Base-by-base conservation (phyloP, 2,329 filamentous ascomycete genomes). In the Fusarium nodosum region DNA sequence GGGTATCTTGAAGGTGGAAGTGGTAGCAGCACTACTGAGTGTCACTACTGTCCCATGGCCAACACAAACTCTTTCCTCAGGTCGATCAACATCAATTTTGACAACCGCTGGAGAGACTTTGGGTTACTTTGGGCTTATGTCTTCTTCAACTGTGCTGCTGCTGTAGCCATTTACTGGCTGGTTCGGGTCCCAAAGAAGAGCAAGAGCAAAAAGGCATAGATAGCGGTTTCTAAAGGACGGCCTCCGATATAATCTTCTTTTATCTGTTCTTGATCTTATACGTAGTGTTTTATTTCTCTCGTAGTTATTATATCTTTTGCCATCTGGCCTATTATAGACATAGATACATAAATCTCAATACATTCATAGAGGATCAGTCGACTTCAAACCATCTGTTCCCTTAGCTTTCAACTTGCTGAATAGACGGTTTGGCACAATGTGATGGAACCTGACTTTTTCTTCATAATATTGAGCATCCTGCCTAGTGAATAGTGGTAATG, bases 41-140 rank as follows among this genome's bases (percentile, higher is more conserved):
- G 86, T 72, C 60, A 82, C 13, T 89, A 79, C 69, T 84, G 83
- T 64, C 59, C 77, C 1, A 62, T 83, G 53, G 60, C 46, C 4
- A 45, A 4, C 15, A 65, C 62, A 1, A 48, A 84, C 56, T 57
- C 68, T 1, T 82, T 82, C 58, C 64, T 84, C 46, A 58, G 79
- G 3, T 64, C 31, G 1, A 80, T 83, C 31, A 80, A 80, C 38
- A 80, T 85, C 42, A 79, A 77, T 30, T 88, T 84, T 59, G 74
- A 72, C 36, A 75, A 87, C 41, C 77, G 84, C 18, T 89, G 86
- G 86, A 81, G 86, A 33, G 84, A 89, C 64, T 85, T 85, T 56
- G 86, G 86, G 2, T 77, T 89, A 15, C 78, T 87, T 47, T 87
- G 83, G 78, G 82, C 78, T 0, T 88, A 85, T 55, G 80, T 84